Evolutionary conservation across 2,329 filamentous ascomycete species (phyloP).

Genomic region (Trichoderma hamatum): DNA sequence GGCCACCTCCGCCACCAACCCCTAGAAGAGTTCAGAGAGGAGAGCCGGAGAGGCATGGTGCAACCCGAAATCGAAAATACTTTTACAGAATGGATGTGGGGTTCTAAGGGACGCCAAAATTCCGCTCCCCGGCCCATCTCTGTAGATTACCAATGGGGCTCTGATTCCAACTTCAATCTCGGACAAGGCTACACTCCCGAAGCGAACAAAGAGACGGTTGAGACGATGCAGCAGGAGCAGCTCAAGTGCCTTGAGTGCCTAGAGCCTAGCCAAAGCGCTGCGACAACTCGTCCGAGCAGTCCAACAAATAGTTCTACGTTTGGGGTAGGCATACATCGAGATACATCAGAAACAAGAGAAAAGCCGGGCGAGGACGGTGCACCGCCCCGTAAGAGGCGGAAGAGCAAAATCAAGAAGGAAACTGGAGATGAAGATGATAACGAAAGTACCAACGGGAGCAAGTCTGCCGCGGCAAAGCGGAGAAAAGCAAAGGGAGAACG

Average conservation of each 20-base stretch:
- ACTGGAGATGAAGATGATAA: conserved; percentile 46
- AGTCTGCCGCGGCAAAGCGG: conserved; percentile 47
- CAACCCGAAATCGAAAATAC: conserved; percentile 41
- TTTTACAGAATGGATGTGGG: conserved; percentile 49
- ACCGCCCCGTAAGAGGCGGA: conserved; percentile 56
- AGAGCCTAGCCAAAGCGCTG: conserved; percentile 58
- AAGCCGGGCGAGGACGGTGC: conserved; percentile 45
- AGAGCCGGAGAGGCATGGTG: conserved; percentile 41
- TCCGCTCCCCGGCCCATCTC: conserved; percentile 42
- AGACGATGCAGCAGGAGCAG: conserved; percentile 58
- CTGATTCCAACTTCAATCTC: conserved; percentile 65
- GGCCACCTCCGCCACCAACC: conserved; percentile 49
- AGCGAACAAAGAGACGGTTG: conserved; percentile 59
- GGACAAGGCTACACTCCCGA: conserved; percentile 62
- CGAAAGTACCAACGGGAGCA: conserved; percentile 38
- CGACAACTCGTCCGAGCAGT: conserved; percentile 62
- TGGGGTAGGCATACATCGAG: conserved; percentile 3
- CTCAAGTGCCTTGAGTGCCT: conserved; percentile 61
- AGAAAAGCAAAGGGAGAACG: conserved; percentile 53
- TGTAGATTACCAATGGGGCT: conserved; percentile 65
- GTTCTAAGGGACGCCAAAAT: conserved; percentile 34
- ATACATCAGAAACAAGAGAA: conserved; percentile 35
- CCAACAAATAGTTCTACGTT: conserved; percentile 42
- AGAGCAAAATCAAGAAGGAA: conserved; percentile 55
- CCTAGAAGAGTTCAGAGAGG: conserved; percentile 48